A percentile compares a stretch with the other conserved stretches of the same genome.
These are phyloP conservation scores for Coprinopsis strossmayeri DNA, from an alignment of 768 basidiomycete genomes.

Conservation along the genomic window DNA sequence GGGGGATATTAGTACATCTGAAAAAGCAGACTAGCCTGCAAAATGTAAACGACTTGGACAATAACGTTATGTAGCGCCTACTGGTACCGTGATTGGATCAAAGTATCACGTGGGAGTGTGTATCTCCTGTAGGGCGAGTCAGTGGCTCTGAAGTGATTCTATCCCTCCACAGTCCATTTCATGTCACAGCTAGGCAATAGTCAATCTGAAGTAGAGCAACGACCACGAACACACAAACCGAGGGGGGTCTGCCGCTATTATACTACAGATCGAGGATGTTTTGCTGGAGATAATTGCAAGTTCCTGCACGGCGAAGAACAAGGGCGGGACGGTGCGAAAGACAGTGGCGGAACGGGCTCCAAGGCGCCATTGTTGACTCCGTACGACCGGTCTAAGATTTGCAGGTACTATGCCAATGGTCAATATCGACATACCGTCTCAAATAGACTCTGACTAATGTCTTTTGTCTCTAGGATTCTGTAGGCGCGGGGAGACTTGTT, in stretches of 20 bases:
- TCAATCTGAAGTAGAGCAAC: conserved; percentile 16
- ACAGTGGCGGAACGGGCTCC: background rate
- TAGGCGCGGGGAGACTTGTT: conserved; percentile 61
- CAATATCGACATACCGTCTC: conserved; percentile 8
- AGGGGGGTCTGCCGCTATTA: conserved; percentile 71
- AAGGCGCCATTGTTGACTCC: conserved; percentile 40
- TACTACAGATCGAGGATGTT: conserved; percentile 58
- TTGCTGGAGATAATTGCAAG: conserved; percentile 62
- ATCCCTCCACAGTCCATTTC: too few relatives aligned
- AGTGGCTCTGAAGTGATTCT: too few relatives aligned
- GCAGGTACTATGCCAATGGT: conserved; percentile 60
- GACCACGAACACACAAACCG: conserved; percentile 64
- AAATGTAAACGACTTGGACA: too few relatives aligned
- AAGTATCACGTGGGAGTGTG: background rate
- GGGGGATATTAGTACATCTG: too few relatives aligned
- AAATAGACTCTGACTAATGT: conserved; percentile 1
- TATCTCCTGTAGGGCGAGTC: too few relatives aligned
- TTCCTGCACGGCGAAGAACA: conserved; percentile 54
- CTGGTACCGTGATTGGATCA: too few relatives aligned
- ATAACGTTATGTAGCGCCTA: background rate
- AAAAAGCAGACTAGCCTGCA: too few relatives aligned
- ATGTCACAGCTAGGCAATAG: too few relatives aligned
- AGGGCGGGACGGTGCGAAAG: conserved; percentile 17
- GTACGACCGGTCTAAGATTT: conserved; percentile 66
- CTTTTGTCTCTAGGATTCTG: conserved; percentile 56